Percentiles rank a stretch among this genome's conserved stretches.
phyloP scores from a whole-genome alignment of 805 yeast species.

The Candida easanensis region DNA sequence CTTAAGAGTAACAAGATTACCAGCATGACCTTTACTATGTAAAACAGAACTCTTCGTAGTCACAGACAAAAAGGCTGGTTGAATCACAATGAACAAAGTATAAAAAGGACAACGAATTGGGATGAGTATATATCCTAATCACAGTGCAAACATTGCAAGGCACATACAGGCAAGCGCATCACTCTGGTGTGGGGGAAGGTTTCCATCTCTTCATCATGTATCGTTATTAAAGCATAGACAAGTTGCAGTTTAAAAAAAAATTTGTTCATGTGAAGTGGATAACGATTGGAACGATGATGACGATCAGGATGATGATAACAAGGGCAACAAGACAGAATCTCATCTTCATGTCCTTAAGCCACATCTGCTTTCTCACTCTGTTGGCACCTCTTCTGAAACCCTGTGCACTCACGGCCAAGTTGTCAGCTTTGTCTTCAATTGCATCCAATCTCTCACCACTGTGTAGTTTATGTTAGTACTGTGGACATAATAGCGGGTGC shows the following conservation, averaged over 20 bases:
- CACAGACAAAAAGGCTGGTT: not conserved
- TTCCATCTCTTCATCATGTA: not conserved
- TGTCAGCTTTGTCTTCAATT: slow-evolving; percentile 90
- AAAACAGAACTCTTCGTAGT: too few relatives aligned
- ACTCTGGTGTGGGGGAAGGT: not conserved
- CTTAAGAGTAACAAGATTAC: too few relatives aligned
- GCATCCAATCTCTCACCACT: slow-evolving; percentile 90
- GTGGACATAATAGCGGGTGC: too few relatives aligned
- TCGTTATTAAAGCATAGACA: not conserved
- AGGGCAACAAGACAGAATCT: slow-evolving; percentile 83
- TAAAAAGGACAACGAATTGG: too few relatives aligned
- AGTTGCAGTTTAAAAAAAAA: not conserved
- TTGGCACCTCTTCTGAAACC: slow-evolving; percentile 96
- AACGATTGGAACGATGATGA: slow-evolving; percentile 88
- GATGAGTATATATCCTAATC: not conserved
- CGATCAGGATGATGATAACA: slow-evolving; percentile 77
- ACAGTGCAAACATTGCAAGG: too few relatives aligned
- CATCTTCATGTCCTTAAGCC: slow-evolving; percentile 98
- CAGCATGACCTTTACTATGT: not conserved
- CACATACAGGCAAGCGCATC: not conserved
- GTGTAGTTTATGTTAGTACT: slow-evolving; percentile 71
- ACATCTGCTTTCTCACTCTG: slow-evolving; percentile 96
- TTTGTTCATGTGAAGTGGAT: slow-evolving; percentile 61
- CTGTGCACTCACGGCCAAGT: slow-evolving; percentile 86
- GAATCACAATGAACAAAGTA: not conserved